Evolutionary conservation across 306 rosid species (phyloP).

Genomic region (Medicago ruthenica): DNA sequence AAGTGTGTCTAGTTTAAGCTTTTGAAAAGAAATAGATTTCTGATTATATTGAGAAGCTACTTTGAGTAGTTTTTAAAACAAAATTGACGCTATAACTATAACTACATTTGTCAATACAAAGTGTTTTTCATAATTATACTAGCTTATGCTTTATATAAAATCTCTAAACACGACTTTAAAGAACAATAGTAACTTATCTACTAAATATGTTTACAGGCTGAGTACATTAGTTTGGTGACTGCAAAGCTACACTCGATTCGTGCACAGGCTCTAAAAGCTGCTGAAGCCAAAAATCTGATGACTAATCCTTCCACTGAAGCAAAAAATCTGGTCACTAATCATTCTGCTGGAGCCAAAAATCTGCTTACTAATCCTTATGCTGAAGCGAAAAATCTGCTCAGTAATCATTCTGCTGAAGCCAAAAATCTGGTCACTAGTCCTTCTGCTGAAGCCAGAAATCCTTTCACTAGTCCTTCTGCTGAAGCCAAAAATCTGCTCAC

Average conservation of each 20-base stretch:
- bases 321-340: too few relatives aligned
- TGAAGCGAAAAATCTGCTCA: too few relatives aligned
- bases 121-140: neutral
- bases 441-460: neutral
- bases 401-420: neutral
- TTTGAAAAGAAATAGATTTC: neutral
- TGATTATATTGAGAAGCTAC: neutral
- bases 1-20: neutral
- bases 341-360: neutral
- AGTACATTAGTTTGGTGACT: conserved; percentile 25
- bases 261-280: neutral
- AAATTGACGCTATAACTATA: neutral
- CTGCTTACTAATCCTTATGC: neutral
- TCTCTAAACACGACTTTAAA: neutral
- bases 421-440: neutral
- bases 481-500: neutral
- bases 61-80: neutral
- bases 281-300: neutral
- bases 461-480: too few relatives aligned
- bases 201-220: conserved; percentile 25
- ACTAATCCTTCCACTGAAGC: too few relatives aligned
- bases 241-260: neutral
- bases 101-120: neutral
- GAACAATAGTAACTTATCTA: neutral
- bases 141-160: neutral